phyloP scores from a whole-genome alignment of 2,329 filamentous ascomycete genomes.

The Onygenales sp. region DNA sequence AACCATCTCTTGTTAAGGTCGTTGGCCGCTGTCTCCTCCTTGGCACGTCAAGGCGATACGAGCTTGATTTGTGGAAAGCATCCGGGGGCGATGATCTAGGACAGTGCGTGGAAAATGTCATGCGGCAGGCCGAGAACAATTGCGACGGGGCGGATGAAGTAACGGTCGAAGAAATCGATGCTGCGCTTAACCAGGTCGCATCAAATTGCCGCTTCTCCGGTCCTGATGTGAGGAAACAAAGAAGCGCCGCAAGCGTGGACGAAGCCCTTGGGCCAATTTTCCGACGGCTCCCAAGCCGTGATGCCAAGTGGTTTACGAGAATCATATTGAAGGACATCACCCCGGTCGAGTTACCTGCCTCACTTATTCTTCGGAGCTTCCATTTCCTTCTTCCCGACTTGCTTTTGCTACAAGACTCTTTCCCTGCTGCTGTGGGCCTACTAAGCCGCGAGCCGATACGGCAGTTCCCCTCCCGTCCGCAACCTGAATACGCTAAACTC shows the following conservation, averaged over 20 bases:
- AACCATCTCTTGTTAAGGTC: slow-evolving; percentile 52
- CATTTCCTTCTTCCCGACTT: slow-evolving; percentile 63
- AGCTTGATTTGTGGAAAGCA: slow-evolving; percentile 54
- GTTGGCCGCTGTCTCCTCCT: slow-evolving; percentile 59
- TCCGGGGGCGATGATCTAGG: slow-evolving; percentile 59
- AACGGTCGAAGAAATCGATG: slow-evolving; percentile 64
- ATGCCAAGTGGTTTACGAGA: slow-evolving; percentile 81
- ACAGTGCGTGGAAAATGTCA: slow-evolving; percentile 57
- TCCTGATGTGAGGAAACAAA: slow-evolving; percentile 42
- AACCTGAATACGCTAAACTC: slow-evolving; percentile 20
- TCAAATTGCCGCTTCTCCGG: slow-evolving; percentile 63
- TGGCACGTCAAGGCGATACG: slow-evolving; percentile 48
- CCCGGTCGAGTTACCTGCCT: slow-evolving; percentile 54
- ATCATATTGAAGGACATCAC: slow-evolving; percentile 67
- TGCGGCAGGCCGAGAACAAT: slow-evolving; percentile 48
- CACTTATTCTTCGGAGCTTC: slow-evolving; percentile 48
- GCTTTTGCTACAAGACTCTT: slow-evolving; percentile 60
- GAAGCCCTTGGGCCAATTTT: slow-evolving; percentile 49
- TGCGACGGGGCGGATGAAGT: slow-evolving; percentile 36
- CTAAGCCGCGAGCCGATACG: slow-evolving; percentile 34
- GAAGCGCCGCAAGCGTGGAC: slow-evolving; percentile 31
- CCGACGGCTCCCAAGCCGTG: slow-evolving; percentile 50
- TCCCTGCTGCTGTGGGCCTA: slow-evolving; percentile 50
- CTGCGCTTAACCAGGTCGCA: slow-evolving; percentile 55
- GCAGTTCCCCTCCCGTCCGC: slow-evolving; percentile 27